Percentiles rank a stretch among this genome's conserved stretches.
Evolutionary conservation across 1,284 basidiomycete genomes (phyloP).

Genomic region (Sphagnurus paluster): DNA sequence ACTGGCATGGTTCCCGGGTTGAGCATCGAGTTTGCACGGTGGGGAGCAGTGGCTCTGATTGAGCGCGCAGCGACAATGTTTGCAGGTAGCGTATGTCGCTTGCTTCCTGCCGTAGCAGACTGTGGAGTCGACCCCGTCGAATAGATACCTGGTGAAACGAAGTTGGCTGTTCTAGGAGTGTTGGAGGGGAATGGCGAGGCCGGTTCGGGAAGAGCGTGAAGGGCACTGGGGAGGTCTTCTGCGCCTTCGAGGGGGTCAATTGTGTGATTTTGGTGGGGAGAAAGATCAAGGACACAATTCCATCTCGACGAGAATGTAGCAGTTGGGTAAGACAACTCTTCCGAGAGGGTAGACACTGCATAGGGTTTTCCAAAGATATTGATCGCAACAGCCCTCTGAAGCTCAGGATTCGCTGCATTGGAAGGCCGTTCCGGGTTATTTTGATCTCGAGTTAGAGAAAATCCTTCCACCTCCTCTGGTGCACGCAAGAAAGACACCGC

Average conservation of each 20-base stretch:
- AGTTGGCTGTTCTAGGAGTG: constrained; percentile 20
- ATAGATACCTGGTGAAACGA: constrained; percentile 24
- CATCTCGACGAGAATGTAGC: constrained; percentile 77
- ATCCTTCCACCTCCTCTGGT: constrained; percentile 58
- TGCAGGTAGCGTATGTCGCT: constrained; percentile 53
- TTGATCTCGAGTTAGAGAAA: constrained; percentile 34
- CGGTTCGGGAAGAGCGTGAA: constrained; percentile 65
- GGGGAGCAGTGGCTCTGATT: constrained; percentile 37
- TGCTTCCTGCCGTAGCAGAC: constrained; percentile 51
- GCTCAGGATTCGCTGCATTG: constrained; percentile 34
- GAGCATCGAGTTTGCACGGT: constrained; percentile 27
- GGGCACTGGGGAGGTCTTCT: constrained; percentile 31
- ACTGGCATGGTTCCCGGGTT: constrained; percentile 20
- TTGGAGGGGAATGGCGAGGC: constrained; percentile 67
- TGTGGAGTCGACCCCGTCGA: constrained; percentile 23
- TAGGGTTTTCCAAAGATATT: constrained; percentile 75
- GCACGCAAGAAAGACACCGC: constrained; percentile 73
- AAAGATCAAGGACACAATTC: constrained; percentile 85
- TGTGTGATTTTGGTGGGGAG: constrained; percentile 39
- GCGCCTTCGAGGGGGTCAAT: constrained; percentile 25
- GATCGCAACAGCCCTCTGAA: constrained; percentile 77
- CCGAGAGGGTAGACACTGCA: constrained; percentile 20
- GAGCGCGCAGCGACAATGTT: constrained; percentile 37
- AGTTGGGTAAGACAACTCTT: constrained; percentile 58
- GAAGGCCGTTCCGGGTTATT: constrained; percentile 21